Conservation (phyloP, 495 filamentous ascomycete species). For the Aspergillus sclerotioniger region DNA sequence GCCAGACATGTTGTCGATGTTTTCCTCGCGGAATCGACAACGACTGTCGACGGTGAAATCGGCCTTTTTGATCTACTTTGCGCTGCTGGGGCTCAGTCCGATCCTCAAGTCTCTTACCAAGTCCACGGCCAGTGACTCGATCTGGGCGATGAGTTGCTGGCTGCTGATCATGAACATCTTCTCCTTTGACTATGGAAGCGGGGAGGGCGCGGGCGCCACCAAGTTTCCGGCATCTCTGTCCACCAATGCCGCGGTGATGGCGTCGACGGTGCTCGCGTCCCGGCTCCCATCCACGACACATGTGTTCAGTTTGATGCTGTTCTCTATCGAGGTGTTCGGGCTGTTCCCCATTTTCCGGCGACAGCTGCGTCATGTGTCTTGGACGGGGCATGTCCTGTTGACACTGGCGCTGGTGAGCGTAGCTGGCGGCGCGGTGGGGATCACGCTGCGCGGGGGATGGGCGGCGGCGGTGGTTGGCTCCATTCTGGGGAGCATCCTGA, state of each 20-base stretch:
- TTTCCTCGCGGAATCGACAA: conserved; percentile 63
- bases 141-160: conserved; percentile 95
- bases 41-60: conserved; percentile 80
- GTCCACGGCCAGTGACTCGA: conserved; percentile 85
- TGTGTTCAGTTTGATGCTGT: conserved; percentile 92
- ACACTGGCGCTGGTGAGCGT: conserved; percentile 77
- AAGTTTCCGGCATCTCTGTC: conserved; percentile 83
- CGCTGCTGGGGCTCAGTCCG: conserved; percentile 83
- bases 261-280: conserved; percentile 86
- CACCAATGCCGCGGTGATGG: conserved; percentile 94
- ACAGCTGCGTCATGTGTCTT: conserved; percentile 77
- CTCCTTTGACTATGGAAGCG: conserved; percentile 91
- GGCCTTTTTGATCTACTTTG: conserved; percentile 87
- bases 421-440: conserved; percentile 74
- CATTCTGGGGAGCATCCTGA: conserved; percentile 67
- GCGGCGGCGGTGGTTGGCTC: conserved; percentile 68
- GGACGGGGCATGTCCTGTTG: conserved; percentile 76
- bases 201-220: conserved; percentile 43
- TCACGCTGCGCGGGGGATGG: conserved; percentile 72
- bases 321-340: conserved; percentile 95
- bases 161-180: conserved; percentile 93
- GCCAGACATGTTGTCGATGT: conserved; percentile 27
- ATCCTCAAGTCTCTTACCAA: conserved; percentile 92
- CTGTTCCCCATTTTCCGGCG: conserved; percentile 93
- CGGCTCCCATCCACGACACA: conserved; percentile 84